These are phyloP conservation scores for Phaeosphaeriaceae sp. DNA, from an alignment of 2,329 filamentous ascomycete species.

Conservation along the genomic window DNA sequence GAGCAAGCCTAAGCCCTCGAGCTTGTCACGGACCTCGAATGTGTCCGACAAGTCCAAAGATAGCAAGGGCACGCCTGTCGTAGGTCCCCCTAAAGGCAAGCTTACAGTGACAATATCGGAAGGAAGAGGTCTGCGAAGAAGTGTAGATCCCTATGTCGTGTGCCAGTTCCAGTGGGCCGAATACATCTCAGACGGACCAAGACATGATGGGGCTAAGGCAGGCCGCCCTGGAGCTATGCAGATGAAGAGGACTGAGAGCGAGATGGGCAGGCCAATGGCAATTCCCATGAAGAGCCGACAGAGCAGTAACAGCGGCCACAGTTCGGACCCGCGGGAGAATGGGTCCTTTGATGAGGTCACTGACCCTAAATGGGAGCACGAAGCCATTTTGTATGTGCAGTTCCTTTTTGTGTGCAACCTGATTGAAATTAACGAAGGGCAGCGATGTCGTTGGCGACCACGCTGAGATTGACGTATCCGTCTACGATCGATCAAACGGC, in stretches of 20 bases:
- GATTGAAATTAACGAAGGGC: constrained; percentile 26
- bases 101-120: constrained; percentile 88
- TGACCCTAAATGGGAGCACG: constrained; percentile 93
- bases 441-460: constrained; percentile 94
- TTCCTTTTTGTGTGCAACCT: neutral
- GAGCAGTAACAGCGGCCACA: constrained; percentile 93
- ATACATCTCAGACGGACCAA: constrained; percentile 87
- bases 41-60: constrained; percentile 52
- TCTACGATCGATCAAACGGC: constrained; percentile 85
- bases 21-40: constrained; percentile 59
- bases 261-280: constrained; percentile 84
- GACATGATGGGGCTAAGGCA: constrained; percentile 61
- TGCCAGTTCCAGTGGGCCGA: constrained; percentile 97
- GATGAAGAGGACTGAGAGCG: constrained; percentile 73
- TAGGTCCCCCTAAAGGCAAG: constrained; percentile 80
- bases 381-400: constrained; percentile 84
- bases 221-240: constrained; percentile 50
- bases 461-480: constrained; percentile 87
- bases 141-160: constrained; percentile 91
- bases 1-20: constrained; percentile 49
- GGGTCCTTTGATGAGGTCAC: constrained; percentile 70
- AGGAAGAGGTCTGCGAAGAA: constrained; percentile 79
- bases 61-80: constrained; percentile 61
- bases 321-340: constrained; percentile 57
- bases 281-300: constrained; percentile 97